Percentiles rank a stretch among this genome's conserved stretches.
phyloP scores from a whole-genome alignment of 2,329 filamentous ascomycete species.

The Claviceps africana region DNA sequence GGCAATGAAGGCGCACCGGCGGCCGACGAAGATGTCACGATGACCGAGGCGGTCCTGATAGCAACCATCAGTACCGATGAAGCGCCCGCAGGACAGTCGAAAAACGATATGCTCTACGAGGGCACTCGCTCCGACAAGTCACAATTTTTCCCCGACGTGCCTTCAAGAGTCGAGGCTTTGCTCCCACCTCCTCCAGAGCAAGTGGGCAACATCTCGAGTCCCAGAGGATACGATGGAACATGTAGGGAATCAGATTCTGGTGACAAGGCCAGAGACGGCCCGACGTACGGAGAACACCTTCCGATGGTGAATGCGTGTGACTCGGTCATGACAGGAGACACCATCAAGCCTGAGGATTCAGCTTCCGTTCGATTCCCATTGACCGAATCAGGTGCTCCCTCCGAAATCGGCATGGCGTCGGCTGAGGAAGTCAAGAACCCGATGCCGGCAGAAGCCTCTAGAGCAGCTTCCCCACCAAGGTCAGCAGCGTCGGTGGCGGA shows the following conservation, averaged over 20 bases:
- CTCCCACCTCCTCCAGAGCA: slow-evolving; percentile 25
- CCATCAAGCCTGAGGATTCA: slow-evolving; percentile 25
- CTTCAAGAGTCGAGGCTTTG: slow-evolving; percentile 10
- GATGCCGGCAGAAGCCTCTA: neutral
- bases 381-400: slow-evolving; percentile 17
- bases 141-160: neutral
- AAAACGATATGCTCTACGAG: neutral
- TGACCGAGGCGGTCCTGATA: neutral
- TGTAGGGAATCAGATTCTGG: slow-evolving; percentile 13
- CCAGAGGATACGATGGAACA: slow-evolving; percentile 15
- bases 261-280: slow-evolving; percentile 15
- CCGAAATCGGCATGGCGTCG: slow-evolving; percentile 13
- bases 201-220: slow-evolving; percentile 25
- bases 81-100: slow-evolving; percentile 5
- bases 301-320: slow-evolving; percentile 14
- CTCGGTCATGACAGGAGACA: slow-evolving; percentile 24
- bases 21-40: slow-evolving; percentile 12
- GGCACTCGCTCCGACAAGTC: neutral
- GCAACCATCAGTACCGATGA: neutral
- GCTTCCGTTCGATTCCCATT: slow-evolving; percentile 18
- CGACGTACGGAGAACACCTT: slow-evolving; percentile 12
- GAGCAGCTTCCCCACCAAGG: slow-evolving; percentile 5
- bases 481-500: slow-evolving; percentile 9
- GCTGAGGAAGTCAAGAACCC: slow-evolving; percentile 11
- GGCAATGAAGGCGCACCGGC: slow-evolving; percentile 16